These are phyloP conservation scores for Scheffersomyces ergatensis DNA, from an alignment of 805 yeast genomes.

Conservation along the genomic window DNA sequence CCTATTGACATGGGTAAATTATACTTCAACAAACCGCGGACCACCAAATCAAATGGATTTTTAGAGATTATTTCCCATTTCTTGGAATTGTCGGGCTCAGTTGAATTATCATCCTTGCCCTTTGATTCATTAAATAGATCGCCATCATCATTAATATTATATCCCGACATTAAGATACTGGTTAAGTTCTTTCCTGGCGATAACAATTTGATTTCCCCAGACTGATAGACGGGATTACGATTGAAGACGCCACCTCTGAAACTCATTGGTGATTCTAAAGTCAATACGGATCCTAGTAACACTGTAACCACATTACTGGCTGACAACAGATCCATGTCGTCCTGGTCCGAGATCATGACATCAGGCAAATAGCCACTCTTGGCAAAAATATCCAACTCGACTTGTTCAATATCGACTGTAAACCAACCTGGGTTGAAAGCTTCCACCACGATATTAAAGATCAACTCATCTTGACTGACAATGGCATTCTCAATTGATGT, in stretches of 20 bases:
- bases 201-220: constrained; percentile 67
- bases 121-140: not conserved
- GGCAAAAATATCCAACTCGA: constrained; percentile 84
- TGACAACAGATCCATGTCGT: not conserved
- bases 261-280: constrained; percentile 67
- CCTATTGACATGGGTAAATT: constrained; percentile 55
- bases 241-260: constrained; percentile 80
- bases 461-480: constrained; percentile 79
- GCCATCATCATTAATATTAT: not conserved
- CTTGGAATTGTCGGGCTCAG: constrained; percentile 38
- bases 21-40: constrained; percentile 80
- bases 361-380: constrained; percentile 51
- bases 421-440: constrained; percentile 89
- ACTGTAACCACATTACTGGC: constrained; percentile 53
- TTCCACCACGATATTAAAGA: constrained; percentile 72
- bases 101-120: constrained; percentile 8
- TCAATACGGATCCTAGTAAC: constrained; percentile 64
- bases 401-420: constrained; percentile 57
- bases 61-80: constrained; percentile 75
- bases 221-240: constrained; percentile 54
- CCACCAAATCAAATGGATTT: constrained; percentile 81
- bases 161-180: constrained; percentile 6
- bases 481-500: constrained; percentile 65
- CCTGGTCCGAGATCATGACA: not conserved
- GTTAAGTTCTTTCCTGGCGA: constrained; percentile 63